Percentiles rank a stretch among this genome's conserved stretches.
Conservation (phyloP, 805 yeast genomes). For the Saturnispora galanensis region DNA sequence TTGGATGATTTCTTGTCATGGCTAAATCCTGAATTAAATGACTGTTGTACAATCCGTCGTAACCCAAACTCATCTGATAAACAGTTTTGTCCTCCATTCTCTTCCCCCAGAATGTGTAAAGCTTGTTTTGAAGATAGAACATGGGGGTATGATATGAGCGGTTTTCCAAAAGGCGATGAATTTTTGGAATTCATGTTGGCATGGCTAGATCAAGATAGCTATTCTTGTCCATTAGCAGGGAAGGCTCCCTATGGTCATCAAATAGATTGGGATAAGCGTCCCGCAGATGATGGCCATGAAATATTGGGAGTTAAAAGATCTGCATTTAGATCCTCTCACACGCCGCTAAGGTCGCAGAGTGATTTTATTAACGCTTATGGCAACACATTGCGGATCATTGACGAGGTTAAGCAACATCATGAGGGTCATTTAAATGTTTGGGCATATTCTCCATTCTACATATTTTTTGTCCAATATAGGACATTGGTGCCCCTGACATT, state of each 20-base stretch:
- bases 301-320: constrained; percentile 37
- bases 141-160: constrained; percentile 69
- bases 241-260: constrained; percentile 78
- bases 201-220: constrained; percentile 78
- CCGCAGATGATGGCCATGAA: constrained; percentile 13
- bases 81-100: constrained; percentile 57
- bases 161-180: constrained; percentile 63
- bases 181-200: constrained; percentile 64
- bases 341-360: constrained; percentile 67
- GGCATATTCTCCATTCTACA: constrained; percentile 90
- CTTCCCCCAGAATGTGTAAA: constrained; percentile 63
- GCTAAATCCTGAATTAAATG: constrained; percentile 77
- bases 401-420: constrained; percentile 37
- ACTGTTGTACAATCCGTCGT: constrained; percentile 72
- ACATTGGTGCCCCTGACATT: constrained; percentile 54
- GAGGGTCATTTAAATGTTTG: constrained; percentile 41
- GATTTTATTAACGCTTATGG: constrained; percentile 78
- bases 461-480: constrained; percentile 82
- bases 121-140: constrained; percentile 56
- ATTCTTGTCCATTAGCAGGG: constrained; percentile 92
- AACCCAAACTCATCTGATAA: constrained; percentile 24
- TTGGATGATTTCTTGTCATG: constrained; percentile 82
- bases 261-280: constrained; percentile 29
- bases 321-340: constrained; percentile 71
- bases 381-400: constrained; percentile 57